Evolutionary conservation across 2,329 filamentous ascomycete genomes (phyloP), one percentile per base, ranked within the genome.

Genomic region (Reticulascus tulasneorum): DNA sequence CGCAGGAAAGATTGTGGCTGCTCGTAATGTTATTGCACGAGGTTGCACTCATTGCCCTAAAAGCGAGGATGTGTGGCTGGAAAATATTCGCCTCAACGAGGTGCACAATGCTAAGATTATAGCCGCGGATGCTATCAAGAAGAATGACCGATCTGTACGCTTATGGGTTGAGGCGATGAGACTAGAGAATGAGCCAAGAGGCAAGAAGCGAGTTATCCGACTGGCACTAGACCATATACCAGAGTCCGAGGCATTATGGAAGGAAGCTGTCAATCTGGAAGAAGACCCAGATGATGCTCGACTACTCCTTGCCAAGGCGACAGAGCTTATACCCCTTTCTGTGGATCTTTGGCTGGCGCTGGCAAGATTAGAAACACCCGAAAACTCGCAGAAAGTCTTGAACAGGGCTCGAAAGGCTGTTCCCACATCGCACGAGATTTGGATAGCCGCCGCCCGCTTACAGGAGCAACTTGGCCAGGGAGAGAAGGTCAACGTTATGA

Each of bases 161-260:
- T 68, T 98, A 8, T 98, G 93, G 93, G 82, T 94, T 6, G 90
- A 94, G 57, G 94, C 93, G 1, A 96, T 96, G 81, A 86, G 88
- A 46, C 67, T 98, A 17, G 93, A 98, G 59, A 79, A 80, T 7
- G 84, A 95, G 30, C 67, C 79, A 2, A 77, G 83, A 40, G 86
- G 88, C 9, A 94, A 94, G 63, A 97, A 97, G 65, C 82, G 89
- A 54, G 93, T 98, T 7, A 80, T 96, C 22, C 79, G 90, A 37
- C 86, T 94, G 55, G 94, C 93, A 0, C 72, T 98, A 28, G 87
- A 97, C 51, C 84, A 95, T 53, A 86, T 96, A 25, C 90, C 90
- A 1, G 88, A 95, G 54, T 97, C 91, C 0, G 93, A 97, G 30
- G 84, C 86, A 26, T 75, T 98, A n/a, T 98, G 93, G 93, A 98